These are phyloP conservation scores for Beauveria varroae DNA, from an alignment of 2,329 filamentous ascomycete genomes.

Conservation along the genomic window DNA sequence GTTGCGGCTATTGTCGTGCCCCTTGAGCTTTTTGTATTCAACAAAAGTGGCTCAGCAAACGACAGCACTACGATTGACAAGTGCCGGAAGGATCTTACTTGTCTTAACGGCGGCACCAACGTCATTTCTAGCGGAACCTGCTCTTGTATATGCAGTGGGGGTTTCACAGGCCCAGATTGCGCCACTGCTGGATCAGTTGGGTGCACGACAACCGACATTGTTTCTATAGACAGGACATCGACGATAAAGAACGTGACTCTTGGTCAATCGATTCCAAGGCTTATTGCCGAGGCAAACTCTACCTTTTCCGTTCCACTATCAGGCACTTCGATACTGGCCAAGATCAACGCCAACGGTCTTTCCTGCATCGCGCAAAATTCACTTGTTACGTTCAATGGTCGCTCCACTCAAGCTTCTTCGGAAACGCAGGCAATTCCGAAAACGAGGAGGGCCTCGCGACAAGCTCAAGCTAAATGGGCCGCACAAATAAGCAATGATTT, in stretches of 20 bases:
- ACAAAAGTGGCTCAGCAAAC: slow-evolving; percentile 33
- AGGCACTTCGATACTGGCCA: slow-evolving; percentile 59
- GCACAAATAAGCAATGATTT: not conserved
- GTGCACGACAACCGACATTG: slow-evolving; percentile 44
- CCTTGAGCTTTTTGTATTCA: slow-evolving; percentile 54
- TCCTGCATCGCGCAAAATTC: slow-evolving; percentile 83
- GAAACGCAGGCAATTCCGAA: not conserved
- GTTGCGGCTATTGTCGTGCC: slow-evolving; percentile 80
- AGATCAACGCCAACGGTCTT: slow-evolving; percentile 67
- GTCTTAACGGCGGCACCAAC: slow-evolving; percentile 74
- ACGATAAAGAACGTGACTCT: slow-evolving; percentile 63
- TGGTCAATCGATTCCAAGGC: slow-evolving; percentile 67
- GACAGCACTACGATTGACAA: slow-evolving; percentile 32
- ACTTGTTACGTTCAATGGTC: slow-evolving; percentile 73
- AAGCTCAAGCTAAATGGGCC: not conserved
- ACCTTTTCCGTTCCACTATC: slow-evolving; percentile 75
- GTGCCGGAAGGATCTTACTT: slow-evolving; percentile 57
- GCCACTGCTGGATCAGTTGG: slow-evolving; percentile 38
- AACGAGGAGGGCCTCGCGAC: slow-evolving; percentile 1
- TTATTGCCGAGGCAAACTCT: slow-evolving; percentile 56
- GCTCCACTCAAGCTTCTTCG: slow-evolving; percentile 28
- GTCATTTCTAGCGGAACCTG: slow-evolving; percentile 62
- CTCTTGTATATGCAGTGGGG: slow-evolving; percentile 81
- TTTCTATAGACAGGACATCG: slow-evolving; percentile 30
- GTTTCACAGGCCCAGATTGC: slow-evolving; percentile 62